Base-by-base conservation (phyloP, 2,329 filamentous ascomycete genomes). In the Tricladium varicosporioides region DNA sequence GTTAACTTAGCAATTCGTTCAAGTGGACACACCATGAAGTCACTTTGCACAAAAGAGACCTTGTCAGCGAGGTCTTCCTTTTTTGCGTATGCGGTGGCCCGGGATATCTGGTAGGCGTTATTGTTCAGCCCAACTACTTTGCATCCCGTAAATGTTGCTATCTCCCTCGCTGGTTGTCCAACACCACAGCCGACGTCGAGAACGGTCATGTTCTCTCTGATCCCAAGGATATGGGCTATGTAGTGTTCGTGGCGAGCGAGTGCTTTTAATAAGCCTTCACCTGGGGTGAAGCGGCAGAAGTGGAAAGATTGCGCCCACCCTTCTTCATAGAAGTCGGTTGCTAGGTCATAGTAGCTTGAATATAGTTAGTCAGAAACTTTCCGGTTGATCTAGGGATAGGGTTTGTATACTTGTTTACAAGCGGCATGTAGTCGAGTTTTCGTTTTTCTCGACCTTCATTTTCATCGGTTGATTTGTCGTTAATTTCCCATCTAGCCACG, bases 61-160 rank as follows among this genome's bases (percentile, higher is more conserved):
- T 96, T 91, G 69, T 90, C 75, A 1, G 87, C 81, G 52, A 97
- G 79, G 51, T 87, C 87, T 76, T 96, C 91, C 75, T 91, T 91
- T 60, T 82, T 76, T 2, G 92, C 91, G 71, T 97, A 96, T 54
- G 82, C 80, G 13, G 86, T 92, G n/a, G 92, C 93, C 64, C 94
- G 90, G 72, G 97, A 85, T 65, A 97, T 96, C 78, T 97, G 94
- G 80, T 99, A 99, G 78, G 97, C 91, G 76, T 97, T 97, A 85
- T 97, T 97, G 85, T 97, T 99, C 73, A 97, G 78, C 45, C 94
- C 94, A 19, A 91, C 88, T 62, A 97, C 83, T 68, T 97, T 91
- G 67, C 85, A 88, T 60, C 90, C 93, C 10, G 91, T 88, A 78
- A 99, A 99, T 77, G 95, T 95, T 76, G 90, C 91, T 69, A 99